Conservation (phyloP, 164 flowering plant genomes). For the Chimonanthus praecox region DNA sequence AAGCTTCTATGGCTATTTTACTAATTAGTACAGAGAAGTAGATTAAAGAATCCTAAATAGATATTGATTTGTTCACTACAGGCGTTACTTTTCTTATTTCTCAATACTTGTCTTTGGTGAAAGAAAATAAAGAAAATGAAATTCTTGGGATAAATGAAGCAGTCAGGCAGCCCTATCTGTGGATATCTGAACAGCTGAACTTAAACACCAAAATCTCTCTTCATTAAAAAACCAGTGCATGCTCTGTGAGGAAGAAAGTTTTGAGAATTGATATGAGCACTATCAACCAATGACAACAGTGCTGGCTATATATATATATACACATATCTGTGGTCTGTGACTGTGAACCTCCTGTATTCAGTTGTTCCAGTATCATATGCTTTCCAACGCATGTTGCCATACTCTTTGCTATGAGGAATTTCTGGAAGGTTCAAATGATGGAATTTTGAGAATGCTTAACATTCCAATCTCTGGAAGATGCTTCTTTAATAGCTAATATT, state of each 20-base stretch:
- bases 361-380: constrained; percentile 14
- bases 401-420: constrained; percentile 17
- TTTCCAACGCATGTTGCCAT: constrained; percentile 10
- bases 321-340: constrained; percentile 2
- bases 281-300: not conserved
- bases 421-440: constrained; percentile 17
- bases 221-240: not conserved
- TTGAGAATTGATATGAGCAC: not conserved
- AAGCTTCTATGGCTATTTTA: no score
- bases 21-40: not conserved
- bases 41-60: not conserved
- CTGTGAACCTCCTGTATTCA: not conserved
- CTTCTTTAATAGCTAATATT: constrained; percentile 19
- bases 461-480: constrained; percentile 12
- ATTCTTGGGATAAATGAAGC: not conserved
- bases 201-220: not conserved
- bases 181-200: not conserved
- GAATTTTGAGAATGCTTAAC: constrained; percentile 20
- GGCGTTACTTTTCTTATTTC: not conserved
- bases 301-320: constrained; percentile 1
- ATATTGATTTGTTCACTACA: not conserved
- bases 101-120: not conserved
- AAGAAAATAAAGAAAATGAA: not conserved
- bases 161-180: not conserved
- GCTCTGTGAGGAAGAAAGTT: constrained; percentile 1